Evolutionary conservation across 306 rosid genomes (phyloP).

Genomic region (Castanea mollissima): DNA sequence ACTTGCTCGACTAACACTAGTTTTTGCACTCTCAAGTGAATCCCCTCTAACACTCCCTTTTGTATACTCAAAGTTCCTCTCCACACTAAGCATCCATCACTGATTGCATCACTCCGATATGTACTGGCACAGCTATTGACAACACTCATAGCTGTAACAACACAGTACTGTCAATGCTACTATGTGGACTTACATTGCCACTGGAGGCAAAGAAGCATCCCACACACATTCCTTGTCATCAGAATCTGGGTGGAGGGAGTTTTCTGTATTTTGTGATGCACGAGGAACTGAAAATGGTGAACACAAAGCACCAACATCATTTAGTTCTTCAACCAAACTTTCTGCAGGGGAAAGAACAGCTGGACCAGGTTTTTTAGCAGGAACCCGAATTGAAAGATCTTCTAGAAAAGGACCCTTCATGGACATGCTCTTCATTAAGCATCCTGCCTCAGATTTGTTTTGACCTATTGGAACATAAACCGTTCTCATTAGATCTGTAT

Average conservation of each 20-base stretch:
- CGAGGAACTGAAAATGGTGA: slow-evolving; percentile 58
- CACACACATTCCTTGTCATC: slow-evolving; percentile 96
- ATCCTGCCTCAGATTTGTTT: slow-evolving; percentile 63
- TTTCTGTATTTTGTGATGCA: slow-evolving; percentile 66
- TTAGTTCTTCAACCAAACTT: slow-evolving; percentile 59
- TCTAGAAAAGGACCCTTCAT: slow-evolving; percentile 79
- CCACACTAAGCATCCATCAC: slow-evolving; percentile 94
- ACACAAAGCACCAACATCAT: slow-evolving; percentile 47
- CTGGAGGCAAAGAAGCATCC: slow-evolving; percentile 99
- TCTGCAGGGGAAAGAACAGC: slow-evolving; percentile 62
- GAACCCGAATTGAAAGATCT: slow-evolving; percentile 76
- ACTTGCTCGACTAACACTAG: slow-evolving; percentile 88
- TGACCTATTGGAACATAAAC: slow-evolving; percentile 80
- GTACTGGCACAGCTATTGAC: slow-evolving; percentile 91
- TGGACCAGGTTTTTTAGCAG: slow-evolving; percentile 55
- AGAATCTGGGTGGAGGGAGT: slow-evolving; percentile 66
- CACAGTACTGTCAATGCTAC: slow-evolving; percentile 90
- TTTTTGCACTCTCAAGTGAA: slow-evolving; percentile 95
- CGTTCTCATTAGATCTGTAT: slow-evolving; percentile 78
- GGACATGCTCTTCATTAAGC: slow-evolving; percentile 78
- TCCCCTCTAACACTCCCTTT: slow-evolving; percentile 90
- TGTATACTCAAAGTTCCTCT: slow-evolving; percentile 72
- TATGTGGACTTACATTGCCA: slow-evolving; percentile 95
- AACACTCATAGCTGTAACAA: slow-evolving; percentile 90
- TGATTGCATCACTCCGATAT: slow-evolving; percentile 71